A percentile compares a stretch with the other conserved stretches of the same genome.
phyloP scores from a whole-genome alignment of 2,329 filamentous ascomycete species.

The Scorias spongiosa region DNA sequence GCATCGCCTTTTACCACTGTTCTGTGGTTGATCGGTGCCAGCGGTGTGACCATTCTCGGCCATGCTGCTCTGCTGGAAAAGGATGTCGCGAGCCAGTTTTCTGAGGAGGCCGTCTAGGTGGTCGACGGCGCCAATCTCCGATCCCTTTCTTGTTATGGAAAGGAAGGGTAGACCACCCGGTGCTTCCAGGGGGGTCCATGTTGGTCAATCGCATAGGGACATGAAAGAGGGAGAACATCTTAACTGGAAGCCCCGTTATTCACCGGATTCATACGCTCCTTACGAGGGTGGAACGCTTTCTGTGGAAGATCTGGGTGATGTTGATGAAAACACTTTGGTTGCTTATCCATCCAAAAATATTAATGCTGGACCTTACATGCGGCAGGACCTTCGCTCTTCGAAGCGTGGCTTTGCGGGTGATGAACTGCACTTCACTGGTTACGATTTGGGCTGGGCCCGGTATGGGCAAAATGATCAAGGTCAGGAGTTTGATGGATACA shows the following conservation, averaged over 20 bases:
- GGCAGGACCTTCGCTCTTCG: no score
- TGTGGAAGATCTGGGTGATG: conserved; percentile 25
- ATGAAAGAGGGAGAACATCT: conserved; percentile 39
- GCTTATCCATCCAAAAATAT: no score
- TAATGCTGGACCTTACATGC: no score
- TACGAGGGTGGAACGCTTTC: conserved; percentile 41
- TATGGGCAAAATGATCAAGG: conserved; percentile 10
- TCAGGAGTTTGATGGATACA: background rate
- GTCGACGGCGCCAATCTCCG: conserved; percentile 91
- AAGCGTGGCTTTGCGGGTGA: conserved; percentile 24
- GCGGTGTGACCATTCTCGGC: conserved; percentile 82
- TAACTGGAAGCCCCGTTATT: conserved; percentile 31
- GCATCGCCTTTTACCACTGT: conserved; percentile 72
- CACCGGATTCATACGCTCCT: conserved; percentile 18
- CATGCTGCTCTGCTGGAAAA: conserved; percentile 95
- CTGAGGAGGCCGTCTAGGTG: conserved; percentile 99
- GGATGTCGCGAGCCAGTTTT: conserved; percentile 99
- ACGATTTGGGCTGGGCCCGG: conserved; percentile 28
- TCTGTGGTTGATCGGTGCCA: conserved; percentile 92
- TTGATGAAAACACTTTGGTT: conserved; percentile 26
- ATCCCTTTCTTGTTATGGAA: conserved; percentile 38
- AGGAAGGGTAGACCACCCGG: conserved; percentile 96
- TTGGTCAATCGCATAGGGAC: conserved; percentile 26
- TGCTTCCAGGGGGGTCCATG: conserved; percentile 21
- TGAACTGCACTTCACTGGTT: conserved; percentile 34